phyloP scores from a whole-genome alignment of 495 filamentous ascomycete species.

The Aspergillus egyptiacus region DNA sequence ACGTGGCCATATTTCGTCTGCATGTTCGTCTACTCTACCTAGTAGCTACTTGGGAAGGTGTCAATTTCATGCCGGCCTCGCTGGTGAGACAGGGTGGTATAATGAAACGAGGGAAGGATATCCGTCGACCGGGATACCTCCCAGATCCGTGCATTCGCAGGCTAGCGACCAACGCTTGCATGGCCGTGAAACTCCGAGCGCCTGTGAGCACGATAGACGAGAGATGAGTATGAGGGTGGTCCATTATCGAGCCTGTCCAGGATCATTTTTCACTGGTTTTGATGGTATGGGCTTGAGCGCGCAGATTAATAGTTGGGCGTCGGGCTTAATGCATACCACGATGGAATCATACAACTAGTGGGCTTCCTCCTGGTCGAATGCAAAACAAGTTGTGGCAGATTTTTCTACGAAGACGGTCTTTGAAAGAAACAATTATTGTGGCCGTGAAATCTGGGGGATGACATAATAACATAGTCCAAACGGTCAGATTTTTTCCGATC shows the following conservation, averaged over 20 bases:
- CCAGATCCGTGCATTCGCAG: too few species aligned
- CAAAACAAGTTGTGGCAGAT: conserved; percentile 2
- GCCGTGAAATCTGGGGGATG: neutral
- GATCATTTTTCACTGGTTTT: conserved; percentile 1
- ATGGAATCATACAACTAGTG: neutral
- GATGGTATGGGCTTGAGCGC: neutral
- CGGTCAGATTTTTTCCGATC: conserved; percentile 17
- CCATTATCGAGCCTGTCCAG: neutral
- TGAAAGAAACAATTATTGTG: neutral
- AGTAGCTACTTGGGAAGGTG: too few species aligned
- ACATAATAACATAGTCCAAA: conserved; percentile 11
- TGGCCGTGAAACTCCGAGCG: too few species aligned
- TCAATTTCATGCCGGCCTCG: too few species aligned
- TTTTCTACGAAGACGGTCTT: neutral
- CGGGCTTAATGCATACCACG: too few species aligned
- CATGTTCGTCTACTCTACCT: too few species aligned
- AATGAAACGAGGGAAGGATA: neutral
- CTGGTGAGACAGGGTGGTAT: neutral
- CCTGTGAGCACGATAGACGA: too few species aligned
- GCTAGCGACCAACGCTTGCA: too few species aligned
- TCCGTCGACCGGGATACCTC: too few species aligned
- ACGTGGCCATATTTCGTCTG: too few species aligned
- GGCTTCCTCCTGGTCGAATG: too few species aligned
- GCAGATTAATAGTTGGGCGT: too few species aligned
- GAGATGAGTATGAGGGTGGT: neutral